These are phyloP conservation scores for Monilinia polystroma DNA, from an alignment of 2,329 filamentous ascomycete species.

Conservation along the genomic window DNA sequence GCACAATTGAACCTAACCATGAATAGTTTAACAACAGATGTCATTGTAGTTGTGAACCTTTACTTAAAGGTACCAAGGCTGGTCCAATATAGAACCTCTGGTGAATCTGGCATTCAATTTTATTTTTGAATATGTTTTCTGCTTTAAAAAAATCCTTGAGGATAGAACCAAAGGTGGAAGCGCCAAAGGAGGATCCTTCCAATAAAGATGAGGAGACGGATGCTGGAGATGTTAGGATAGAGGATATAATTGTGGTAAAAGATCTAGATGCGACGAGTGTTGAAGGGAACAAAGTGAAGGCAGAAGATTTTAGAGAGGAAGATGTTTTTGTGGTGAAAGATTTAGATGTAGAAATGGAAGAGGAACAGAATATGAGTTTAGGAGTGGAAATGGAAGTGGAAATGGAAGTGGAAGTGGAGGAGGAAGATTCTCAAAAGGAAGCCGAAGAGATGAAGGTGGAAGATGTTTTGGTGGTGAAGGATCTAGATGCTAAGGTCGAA, in stretches of 20 bases:
- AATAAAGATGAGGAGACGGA: not conserved
- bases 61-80: slow-evolving; percentile 19
- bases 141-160: slow-evolving; percentile 11
- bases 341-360: not conserved
- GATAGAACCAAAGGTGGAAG: slow-evolving; percentile 6
- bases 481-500: slow-evolving; percentile 10
- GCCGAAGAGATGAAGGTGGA: not conserved
- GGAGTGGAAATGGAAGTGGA: not conserved
- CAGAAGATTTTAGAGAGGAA: slow-evolving; percentile 1
- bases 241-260: not conserved
- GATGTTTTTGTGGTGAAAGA: slow-evolving; percentile 9
- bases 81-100: not conserved
- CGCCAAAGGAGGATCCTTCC: not conserved
- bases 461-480: not conserved
- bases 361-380: not conserved
- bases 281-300: not conserved
- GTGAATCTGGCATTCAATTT: not conserved
- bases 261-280: slow-evolving; percentile 10
- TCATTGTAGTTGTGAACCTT: not conserved
- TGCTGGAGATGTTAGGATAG: not conserved
- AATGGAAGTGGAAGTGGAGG: not conserved
- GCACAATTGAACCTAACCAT: not conserved
- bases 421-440: not conserved
- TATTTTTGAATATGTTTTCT: slow-evolving; percentile 14
- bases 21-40: not conserved